Conservation (phyloP, 495 filamentous ascomycete genomes). For the Aspergillus haitiensis region DNA sequence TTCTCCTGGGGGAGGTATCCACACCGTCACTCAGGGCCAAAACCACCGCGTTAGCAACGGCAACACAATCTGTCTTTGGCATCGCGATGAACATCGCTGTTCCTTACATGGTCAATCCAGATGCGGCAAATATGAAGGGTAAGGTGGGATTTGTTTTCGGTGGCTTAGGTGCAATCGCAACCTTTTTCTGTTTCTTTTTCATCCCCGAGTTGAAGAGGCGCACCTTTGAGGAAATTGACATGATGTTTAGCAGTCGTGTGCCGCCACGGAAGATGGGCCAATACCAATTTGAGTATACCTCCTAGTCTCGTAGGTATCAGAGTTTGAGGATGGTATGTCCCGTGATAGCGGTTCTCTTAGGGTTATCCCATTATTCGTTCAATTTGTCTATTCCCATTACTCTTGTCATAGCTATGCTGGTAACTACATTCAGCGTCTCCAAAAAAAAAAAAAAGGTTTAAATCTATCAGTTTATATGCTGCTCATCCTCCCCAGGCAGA, state of each 20-base stretch:
- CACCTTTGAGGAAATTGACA: conserved; percentile 59
- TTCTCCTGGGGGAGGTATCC: conserved; percentile 61
- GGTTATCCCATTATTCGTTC: too few relatives aligned
- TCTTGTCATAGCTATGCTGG: too few relatives aligned
- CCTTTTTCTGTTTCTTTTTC: conserved; percentile 50
- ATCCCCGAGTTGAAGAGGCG: conserved; percentile 61
- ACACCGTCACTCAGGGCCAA: conserved; percentile 60
- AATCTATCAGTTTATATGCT: too few relatives aligned
- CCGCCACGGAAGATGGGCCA: conserved; percentile 30
- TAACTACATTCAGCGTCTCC: too few relatives aligned
- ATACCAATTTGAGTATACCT: conserved; percentile 2
- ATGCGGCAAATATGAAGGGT: conserved; percentile 60
- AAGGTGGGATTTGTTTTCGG: conserved; percentile 71
- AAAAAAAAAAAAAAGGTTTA: too few relatives aligned
- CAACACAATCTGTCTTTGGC: conserved; percentile 56
- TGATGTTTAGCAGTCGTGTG: conserved; percentile 39
- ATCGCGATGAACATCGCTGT: conserved; percentile 64
- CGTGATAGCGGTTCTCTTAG: too few relatives aligned
- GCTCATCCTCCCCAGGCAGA: too few relatives aligned
- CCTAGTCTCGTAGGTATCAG: neutral
- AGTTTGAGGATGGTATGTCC: neutral
- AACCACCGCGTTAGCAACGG: conserved; percentile 62
- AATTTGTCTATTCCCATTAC: too few relatives aligned
- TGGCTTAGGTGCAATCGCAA: conserved; percentile 45
- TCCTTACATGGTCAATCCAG: conserved; percentile 67